These are phyloP conservation scores for Viridothelium virens DNA, from an alignment of 495 filamentous ascomycete species.

Conservation along the genomic window DNA sequence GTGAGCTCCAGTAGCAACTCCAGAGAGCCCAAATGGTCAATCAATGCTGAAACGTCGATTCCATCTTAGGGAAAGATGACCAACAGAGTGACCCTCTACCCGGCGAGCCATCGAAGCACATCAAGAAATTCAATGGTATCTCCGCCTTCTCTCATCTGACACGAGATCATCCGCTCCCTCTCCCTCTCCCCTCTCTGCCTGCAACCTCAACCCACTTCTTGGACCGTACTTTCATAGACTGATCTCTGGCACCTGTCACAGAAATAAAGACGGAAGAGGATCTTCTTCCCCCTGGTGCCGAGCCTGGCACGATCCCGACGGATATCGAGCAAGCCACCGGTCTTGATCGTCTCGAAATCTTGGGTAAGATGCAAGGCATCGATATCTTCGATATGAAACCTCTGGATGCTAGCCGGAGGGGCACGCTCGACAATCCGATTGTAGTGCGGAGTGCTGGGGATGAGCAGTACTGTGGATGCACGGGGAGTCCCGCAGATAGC, in stretches of 20 bases:
- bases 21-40: not conserved
- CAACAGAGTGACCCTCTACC: constrained; percentile 20
- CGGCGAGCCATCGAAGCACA: constrained; percentile 20
- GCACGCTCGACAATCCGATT: constrained; percentile 85
- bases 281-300: constrained; percentile 73
- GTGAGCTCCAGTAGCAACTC: not conserved
- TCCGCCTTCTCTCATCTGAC: constrained; percentile 12
- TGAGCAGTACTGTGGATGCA: constrained; percentile 96
- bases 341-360: constrained; percentile 94
- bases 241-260: constrained; percentile 34
- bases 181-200: not conserved
- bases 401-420: constrained; percentile 78
- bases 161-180: constrained; percentile 7
- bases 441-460: constrained; percentile 81
- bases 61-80: not conserved
- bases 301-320: constrained; percentile 75
- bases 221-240: not conserved
- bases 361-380: constrained; percentile 98
- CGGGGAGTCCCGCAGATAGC: constrained; percentile 83
- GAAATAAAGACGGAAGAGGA: constrained; percentile 76
- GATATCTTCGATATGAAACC: constrained; percentile 99
- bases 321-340: constrained; percentile 92
- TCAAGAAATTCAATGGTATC: constrained; percentile 34
- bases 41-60: not conserved
- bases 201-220: not conserved